Evolutionary conservation across 805 yeast genomes (phyloP), one percentile per base, ranked within the genome.

Genomic region (Danielia oregonensis): DNA sequence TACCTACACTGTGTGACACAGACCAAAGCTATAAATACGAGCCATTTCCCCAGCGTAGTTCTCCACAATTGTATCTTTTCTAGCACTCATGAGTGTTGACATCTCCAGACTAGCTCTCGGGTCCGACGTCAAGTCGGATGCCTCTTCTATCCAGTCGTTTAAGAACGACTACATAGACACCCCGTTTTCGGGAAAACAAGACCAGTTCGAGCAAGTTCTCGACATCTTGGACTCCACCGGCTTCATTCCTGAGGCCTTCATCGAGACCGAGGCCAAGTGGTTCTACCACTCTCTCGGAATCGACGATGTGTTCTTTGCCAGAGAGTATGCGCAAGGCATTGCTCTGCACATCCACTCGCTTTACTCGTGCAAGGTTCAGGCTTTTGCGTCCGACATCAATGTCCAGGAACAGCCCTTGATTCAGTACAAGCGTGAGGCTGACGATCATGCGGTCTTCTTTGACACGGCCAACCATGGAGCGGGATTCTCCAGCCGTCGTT

Each of bases 351-450:
- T 91, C 49, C 84, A 84, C 53, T 84, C 96, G 7, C 70, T 91
- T 35, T 91, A 91, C 62, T 86, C 96, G 22, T 89, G 97, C 37
- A 93, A 93, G 58, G 75, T 93, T 35, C 93, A 91, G 48, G 95
- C 96, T 6, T 86, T 73, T 55, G 51, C 51, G 12, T 39, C 51
- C 19, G 83, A 93, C 3, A 64, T 74, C 43, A 72, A 80, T 31
- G 74, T 54, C 46, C 62, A 55, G 35, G 62, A 61, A 39, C 64
- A 66, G 43, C 81, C 82, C 14, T 74, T 79, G 45, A 81, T 91
- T 44, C 86, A 82, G 43, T 86, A 87, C 58, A 82, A 81, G 56
- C 74, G 88, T 43, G 89, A 86, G 57, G 74, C 76, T 29, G 82
- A 77, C 12, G 89, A 84, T 55, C 95, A 87, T 54, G 96, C 96